Evolutionary conservation across 2,329 filamentous ascomycete genomes (phyloP), one percentile per base, ranked within the genome.

Genomic region (Cytospora mali): DNA sequence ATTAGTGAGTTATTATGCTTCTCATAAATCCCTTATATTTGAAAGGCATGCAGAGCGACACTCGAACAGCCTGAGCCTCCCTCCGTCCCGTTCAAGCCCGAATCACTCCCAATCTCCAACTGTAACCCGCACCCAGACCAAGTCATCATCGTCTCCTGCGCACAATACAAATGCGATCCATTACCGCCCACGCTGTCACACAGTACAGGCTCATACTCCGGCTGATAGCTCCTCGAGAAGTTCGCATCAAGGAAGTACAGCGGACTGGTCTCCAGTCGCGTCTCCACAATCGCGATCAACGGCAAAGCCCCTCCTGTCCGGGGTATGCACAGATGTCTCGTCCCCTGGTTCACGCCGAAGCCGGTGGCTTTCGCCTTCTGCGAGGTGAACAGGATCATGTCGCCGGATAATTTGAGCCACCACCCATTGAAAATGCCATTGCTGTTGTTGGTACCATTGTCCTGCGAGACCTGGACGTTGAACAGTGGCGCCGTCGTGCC

Each of bases 91-190:
- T 51, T 39, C 29, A 42, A 51, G 21, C 21, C 4, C n/a, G 29
- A 13, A 6, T 35, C 62, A 13, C 48, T 14, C 3, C 52, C 62
- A 4, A 61, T 13, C 18, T 61, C 42, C 48, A 61, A 39, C 49
- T 64, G 62, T 39, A 64, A 16, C 25, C 62, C 58, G 16, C 62
- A 64, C 0, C 62, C 62, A n/a, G 53, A 52, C 58, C 52, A 61
- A 23, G 16, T 23, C 18, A 33, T 64, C 33, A 25, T 31, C n/a
- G 9, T 31, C 10, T 33, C 35, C 23, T 57, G 52, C 6, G 48
- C 25, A 48, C 58, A 64, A 46, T 33, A 51, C 23, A 64, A 28
- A 16, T 64, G 46, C 3, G 57, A 52, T 10, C 51, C 52, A 28
- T 16, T 33, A 18, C 62, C 52, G 31, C 21, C 18, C 25, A 61